Conservation (phyloP, 306 rosid genomes). For the Gastrolobium villosum region DNA sequence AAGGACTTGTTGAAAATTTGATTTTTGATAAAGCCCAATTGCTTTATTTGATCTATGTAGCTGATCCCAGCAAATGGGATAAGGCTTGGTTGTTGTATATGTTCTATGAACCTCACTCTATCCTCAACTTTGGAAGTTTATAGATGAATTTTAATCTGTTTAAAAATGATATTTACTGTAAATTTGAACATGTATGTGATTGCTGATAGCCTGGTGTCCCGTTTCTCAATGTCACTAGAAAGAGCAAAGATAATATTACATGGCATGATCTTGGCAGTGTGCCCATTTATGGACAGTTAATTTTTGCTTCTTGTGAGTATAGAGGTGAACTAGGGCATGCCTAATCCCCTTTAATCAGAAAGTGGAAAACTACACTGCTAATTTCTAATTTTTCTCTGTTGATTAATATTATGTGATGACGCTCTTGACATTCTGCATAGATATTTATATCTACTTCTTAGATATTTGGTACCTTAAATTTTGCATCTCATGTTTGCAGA, state of each 20-base stretch:
- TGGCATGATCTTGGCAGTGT: slow-evolving; percentile 18
- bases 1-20: background rate
- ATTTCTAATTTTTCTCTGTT: slow-evolving; percentile 23
- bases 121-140: background rate
- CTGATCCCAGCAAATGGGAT: background rate
- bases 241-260: slow-evolving; percentile 15
- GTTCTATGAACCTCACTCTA: background rate
- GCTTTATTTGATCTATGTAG: background rate
- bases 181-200: background rate
- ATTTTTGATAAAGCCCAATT: background rate
- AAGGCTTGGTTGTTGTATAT: background rate
- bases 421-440: slow-evolving; percentile 21
- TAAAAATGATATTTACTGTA: background rate
- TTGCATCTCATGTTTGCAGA: slow-evolving; percentile 44
- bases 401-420: slow-evolving; percentile 1
- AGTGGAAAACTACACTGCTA: slow-evolving; percentile 17
- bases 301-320: slow-evolving; percentile 4
- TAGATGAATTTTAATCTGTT: background rate
- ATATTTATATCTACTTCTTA: slow-evolving; percentile 10
- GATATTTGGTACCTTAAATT: slow-evolving; percentile 29
- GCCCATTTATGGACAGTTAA: background rate
- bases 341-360: background rate
- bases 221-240: background rate
- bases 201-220: background rate
- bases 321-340: slow-evolving; percentile 4